Conservation (phyloP, 176 grass and related monocot species). For the Juncus effusus region DNA sequence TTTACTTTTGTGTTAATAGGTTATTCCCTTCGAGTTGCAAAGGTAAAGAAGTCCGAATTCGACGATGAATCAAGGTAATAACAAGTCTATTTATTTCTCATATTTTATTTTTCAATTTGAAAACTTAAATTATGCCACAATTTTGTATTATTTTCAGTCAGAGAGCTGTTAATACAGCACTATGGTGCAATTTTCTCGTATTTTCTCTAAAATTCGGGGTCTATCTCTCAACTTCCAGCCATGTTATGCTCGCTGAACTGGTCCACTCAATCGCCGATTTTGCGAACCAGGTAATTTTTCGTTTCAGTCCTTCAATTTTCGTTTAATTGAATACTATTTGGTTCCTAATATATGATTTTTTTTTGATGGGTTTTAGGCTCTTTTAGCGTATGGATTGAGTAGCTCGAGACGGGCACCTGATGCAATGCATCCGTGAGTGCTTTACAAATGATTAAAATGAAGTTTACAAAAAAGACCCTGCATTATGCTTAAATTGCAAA, state of each 20-base stretch:
- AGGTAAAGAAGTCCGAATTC: constrained; percentile 54
- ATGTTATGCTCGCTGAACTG: constrained; percentile 98
- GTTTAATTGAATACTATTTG: not conserved
- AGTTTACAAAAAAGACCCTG: too few species aligned
- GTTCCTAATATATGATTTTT: constrained; percentile 17
- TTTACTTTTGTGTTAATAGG: constrained; percentile 40
- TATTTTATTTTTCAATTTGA: not conserved
- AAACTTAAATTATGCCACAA: constrained; percentile 17
- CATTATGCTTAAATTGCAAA: too few species aligned
- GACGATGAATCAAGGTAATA: constrained; percentile 70
- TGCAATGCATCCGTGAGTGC: constrained; percentile 89
- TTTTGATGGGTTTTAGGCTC: constrained; percentile 46
- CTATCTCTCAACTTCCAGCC: constrained; percentile 95
- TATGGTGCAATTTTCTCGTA: constrained; percentile 99
- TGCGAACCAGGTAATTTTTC: constrained; percentile 68
- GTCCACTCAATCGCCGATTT: constrained; percentile 86
- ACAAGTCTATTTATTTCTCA: constrained; percentile 12
- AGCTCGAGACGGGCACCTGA: constrained; percentile 94
- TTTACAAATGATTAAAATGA: constrained; percentile 10
- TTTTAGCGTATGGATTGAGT: constrained; percentile 93
- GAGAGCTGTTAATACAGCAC: constrained; percentile 80
- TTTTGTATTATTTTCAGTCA: constrained; percentile 53
- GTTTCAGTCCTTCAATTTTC: constrained; percentile 6
- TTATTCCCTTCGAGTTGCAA: constrained; percentile 87
- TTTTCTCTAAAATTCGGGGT: constrained; percentile 95